phyloP scores from a whole-genome alignment of 2,329 filamentous ascomycete genomes.

The Dactylellina drechsleri region DNA sequence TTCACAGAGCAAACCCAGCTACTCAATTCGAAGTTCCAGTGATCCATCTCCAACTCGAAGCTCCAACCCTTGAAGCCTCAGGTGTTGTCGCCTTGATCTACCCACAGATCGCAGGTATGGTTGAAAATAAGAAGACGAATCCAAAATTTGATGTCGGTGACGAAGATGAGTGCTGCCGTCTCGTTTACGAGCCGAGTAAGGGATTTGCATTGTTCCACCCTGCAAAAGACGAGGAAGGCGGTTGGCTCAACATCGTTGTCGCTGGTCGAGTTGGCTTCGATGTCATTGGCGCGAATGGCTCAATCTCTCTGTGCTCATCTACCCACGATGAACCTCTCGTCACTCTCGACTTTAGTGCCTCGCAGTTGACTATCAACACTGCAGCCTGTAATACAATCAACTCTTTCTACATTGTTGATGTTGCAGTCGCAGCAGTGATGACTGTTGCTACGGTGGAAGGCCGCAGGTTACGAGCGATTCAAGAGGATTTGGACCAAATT shows the following conservation, averaged over 20 bases:
- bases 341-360: slow-evolving; percentile 57
- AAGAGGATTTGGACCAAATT: slow-evolving; percentile 54
- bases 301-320: slow-evolving; percentile 56
- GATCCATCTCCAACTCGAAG: slow-evolving; percentile 57
- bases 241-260: slow-evolving; percentile 57
- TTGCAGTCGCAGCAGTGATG: slow-evolving; percentile 58
- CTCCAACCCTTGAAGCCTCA: slow-evolving; percentile 53
- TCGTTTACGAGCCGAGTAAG: slow-evolving; percentile 56
- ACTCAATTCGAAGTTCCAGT: slow-evolving; percentile 56
- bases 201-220: slow-evolving; percentile 59
- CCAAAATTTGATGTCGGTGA: slow-evolving; percentile 57
- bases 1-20: slow-evolving; percentile 56
- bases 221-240: slow-evolving; percentile 57
- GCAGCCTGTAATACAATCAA: slow-evolving; percentile 56
- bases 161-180: slow-evolving; percentile 58
- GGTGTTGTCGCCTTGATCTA: slow-evolving; percentile 58
- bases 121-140: slow-evolving; percentile 53
- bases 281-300: slow-evolving; percentile 55
- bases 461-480: slow-evolving; percentile 54
- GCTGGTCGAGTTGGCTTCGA: slow-evolving; percentile 58
- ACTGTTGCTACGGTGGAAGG: slow-evolving; percentile 58
- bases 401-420: slow-evolving; percentile 59
- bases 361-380: slow-evolving; percentile 56
- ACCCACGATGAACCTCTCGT: slow-evolving; percentile 57
- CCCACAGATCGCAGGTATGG: slow-evolving; percentile 56